A percentile compares a stretch with the other conserved stretches of the same genome.
Evolutionary conservation across 495 filamentous ascomycete genomes (phyloP).

Genomic region (Chaetomium tenue): DNA sequence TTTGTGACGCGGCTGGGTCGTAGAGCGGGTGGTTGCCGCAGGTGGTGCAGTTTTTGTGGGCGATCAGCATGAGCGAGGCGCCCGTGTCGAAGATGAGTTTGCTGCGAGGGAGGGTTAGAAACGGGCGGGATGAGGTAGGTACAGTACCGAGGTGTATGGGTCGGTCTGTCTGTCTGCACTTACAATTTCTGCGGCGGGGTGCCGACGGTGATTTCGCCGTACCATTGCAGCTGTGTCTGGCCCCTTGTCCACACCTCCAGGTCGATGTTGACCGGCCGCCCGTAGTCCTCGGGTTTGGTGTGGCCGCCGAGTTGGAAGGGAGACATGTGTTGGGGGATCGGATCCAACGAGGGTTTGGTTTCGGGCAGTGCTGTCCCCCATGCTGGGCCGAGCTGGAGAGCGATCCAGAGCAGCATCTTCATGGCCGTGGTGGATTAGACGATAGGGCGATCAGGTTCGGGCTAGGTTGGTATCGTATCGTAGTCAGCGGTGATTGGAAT

Average conservation of each 20-base stretch:
- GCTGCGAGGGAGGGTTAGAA: conserved; percentile 9
- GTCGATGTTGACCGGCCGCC: conserved; percentile 19
- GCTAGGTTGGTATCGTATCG: background rate
- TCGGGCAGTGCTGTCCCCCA: background rate
- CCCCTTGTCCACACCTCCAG: conserved; percentile 15
- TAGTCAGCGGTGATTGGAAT: background rate
- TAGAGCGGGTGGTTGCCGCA: conserved; percentile 25
- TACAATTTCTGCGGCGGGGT: conserved; percentile 32
- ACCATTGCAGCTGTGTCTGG: conserved; percentile 28
- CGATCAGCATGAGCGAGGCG: conserved; percentile 26
- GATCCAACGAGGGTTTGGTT: background rate
- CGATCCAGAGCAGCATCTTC: background rate
- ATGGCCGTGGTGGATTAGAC: background rate
- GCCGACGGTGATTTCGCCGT: conserved; percentile 29
- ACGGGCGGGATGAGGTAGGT: background rate
- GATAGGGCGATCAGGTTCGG: too few relatives aligned
- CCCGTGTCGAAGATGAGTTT: conserved; percentile 35
- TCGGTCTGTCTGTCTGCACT: too few relatives aligned
- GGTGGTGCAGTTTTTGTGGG: conserved; percentile 27
- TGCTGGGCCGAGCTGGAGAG: conserved; percentile 1
- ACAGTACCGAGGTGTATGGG: too few relatives aligned
- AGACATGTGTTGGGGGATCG: background rate
- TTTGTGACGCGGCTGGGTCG: conserved; percentile 21
- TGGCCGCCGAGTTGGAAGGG: background rate
- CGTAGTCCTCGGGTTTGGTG: background rate